Evolutionary conservation across 768 basidiomycete genomes (phyloP), one percentile per base, ranked within the genome.

Genomic region (Hericium coralloides): DNA sequence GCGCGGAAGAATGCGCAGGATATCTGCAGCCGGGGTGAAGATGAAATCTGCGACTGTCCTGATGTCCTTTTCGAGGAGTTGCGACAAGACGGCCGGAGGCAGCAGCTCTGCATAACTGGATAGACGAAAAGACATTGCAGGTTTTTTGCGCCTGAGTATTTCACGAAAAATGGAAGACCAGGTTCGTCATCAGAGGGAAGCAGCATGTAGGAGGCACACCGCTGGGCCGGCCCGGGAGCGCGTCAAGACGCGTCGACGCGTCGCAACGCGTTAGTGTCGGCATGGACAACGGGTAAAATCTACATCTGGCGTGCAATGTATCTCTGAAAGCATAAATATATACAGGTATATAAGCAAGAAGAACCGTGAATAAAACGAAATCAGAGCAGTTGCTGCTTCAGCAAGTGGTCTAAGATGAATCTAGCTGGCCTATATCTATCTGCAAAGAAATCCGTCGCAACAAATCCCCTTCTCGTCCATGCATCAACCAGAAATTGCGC

Each of bases 401-500:
- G 17, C 49, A 55, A 18, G 7, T 12, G 12, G 18, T 54, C 41
- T 9, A 58, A 8, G 6, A 58, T 12, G 12, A 47, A 2, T 18
- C 58, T 60, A 22, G 57, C 55, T 1, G 49, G 52, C 22, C 61
- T 36, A 8, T 14, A 38, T 12, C 25, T 20, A 38, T 51, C 12
- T 0, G 51, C 55, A 12, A 53, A 31, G 36, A 49, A 58, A 43
- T 54, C 41, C 9, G 18, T 55, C 36, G 37, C 53, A 10, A 58
- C 15, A 7, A 54, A 7, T 7, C 60, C 59, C 22, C 41, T 43
- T 18, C 55, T 18, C n/a, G 59, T 43, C 59, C 59, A 58, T 18
- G 53, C 51, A 39, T 50, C 48, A 1, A 60, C 2, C 53, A 57
- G 23, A 18, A 55, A 14, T 6, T 8, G 47, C 22, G 41, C 81